phyloP scores from a whole-genome alignment of 2,329 filamentous ascomycete species.

The Trichoderma oligosporum region DNA sequence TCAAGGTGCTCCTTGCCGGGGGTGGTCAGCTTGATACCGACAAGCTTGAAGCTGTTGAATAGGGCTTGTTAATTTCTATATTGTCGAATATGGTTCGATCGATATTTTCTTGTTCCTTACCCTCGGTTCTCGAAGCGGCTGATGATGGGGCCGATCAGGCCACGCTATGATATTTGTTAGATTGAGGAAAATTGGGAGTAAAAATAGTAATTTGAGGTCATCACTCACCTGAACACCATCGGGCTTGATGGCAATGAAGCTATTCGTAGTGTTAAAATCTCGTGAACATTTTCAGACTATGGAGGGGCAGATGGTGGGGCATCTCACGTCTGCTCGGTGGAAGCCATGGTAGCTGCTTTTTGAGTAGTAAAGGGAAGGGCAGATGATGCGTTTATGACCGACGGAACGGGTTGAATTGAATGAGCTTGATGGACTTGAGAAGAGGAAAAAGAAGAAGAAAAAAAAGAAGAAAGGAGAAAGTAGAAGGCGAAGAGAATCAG shows the following conservation, averaged over 20 bases:
- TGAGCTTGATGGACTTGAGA: constrained; percentile 23
- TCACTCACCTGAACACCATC: constrained; percentile 90
- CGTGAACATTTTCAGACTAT: not conserved
- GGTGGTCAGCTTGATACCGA: constrained; percentile 89
- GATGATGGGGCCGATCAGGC: constrained; percentile 97
- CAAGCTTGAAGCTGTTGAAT: constrained; percentile 82
- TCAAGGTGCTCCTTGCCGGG: constrained; percentile 94
- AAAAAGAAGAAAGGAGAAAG: constrained; percentile 36
- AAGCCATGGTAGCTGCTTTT: constrained; percentile 58
- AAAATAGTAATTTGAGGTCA: not conserved
- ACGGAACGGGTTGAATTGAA: constrained; percentile 30
- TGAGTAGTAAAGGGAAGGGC: constrained; percentile 24
- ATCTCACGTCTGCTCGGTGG: constrained; percentile 78
- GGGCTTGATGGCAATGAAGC: constrained; percentile 99
- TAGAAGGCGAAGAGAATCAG: constrained; percentile 37
- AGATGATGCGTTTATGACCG: constrained; percentile 27
- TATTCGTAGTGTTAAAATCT: constrained; percentile 41
- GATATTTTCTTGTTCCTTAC: constrained; percentile 54
- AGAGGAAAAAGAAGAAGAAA: constrained; percentile 35
- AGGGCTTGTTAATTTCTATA: not conserved
- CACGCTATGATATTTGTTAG: constrained; percentile 62
- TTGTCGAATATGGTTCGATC: not conserved
- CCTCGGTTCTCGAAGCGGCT: constrained; percentile 95
- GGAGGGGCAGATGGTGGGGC: constrained; percentile 34
- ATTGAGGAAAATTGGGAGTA: not conserved